Base-by-base conservation (phyloP, 352 stramenopile genomes). In the Globisporangium sylvaticum region DNA sequence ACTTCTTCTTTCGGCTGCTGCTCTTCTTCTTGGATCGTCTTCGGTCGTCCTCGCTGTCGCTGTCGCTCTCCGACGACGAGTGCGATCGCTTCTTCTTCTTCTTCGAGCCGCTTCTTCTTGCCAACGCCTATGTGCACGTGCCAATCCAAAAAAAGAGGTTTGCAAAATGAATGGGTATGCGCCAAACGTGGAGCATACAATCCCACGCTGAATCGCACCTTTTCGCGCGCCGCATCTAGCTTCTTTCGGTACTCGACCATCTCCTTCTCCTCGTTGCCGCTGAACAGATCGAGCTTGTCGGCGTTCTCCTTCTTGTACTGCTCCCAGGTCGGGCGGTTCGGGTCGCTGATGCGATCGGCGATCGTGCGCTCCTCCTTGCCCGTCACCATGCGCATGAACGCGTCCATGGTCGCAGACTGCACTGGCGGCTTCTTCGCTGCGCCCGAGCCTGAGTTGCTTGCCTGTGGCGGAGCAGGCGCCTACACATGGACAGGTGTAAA, bases 301-400 rank as follows among this genome's bases (percentile, higher is more conserved):
- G 94, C 83, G 67, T 98, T 98, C 65, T 98, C 92, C 69, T 97
- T 97, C 76, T 98, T 98, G 79, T 97, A 98, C 63, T 98, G 90
- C 73, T 98, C 95, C 95, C 95, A 98, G 42, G 94, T 98, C 27
- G 95, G 95, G 46, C 95, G 87, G 68, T 98, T 98, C 63, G 87
- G 83, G 75, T 98, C 95, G 59, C 85, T 93, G 44, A 98, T 89
- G 66, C 95, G 94, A 67, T 98, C 90, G 0, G 90, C 88, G 66
- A 98, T 98, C 20, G 91, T 97, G 69, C 94, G 87, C 73, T 98
- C 92, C 59, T 97, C 91, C 70, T 97, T 92, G 22, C 94, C 95
- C 20, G 92, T 94, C 76, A 98, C 77, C 74, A 98, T 86, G 64
- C 95, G 84, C 84, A 98, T 95, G 53, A 98, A 94, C 39, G 94